Evolutionary conservation across 495 filamentous ascomycete species (phyloP).

Genomic region (Clavariopsis aquatica): DNA sequence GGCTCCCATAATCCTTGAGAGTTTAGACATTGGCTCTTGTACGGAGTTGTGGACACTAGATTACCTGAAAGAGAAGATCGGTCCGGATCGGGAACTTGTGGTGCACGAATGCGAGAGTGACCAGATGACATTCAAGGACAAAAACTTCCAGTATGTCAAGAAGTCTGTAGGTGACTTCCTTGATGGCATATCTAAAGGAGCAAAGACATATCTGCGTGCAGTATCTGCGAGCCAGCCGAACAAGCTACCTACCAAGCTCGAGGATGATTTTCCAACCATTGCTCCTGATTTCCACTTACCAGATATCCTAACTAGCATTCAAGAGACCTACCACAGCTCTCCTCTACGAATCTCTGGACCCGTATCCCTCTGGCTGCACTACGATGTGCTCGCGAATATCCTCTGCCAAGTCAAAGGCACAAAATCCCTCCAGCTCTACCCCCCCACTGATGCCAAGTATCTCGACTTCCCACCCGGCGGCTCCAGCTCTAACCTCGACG

Average conservation of each 20-base stretch:
- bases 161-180: conserved; percentile 70
- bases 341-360: conserved; percentile 77
- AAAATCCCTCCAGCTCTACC: conserved; percentile 75
- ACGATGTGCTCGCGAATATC: conserved; percentile 90
- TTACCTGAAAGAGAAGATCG: conserved; percentile 66
- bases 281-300: conserved; percentile 72
- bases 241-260: conserved; percentile 66
- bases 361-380: conserved; percentile 90
- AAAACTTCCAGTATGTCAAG: conserved; percentile 78
- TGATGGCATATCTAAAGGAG: conserved; percentile 59
- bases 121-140: conserved; percentile 76
- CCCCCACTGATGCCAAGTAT: conserved; percentile 69
- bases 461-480: conserved; percentile 72
- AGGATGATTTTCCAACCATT: conserved; percentile 69
- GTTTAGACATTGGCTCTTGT: conserved; percentile 67
- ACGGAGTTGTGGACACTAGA: conserved; percentile 65
- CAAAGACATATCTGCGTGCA: conserved; percentile 72
- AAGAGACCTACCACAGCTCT: conserved; percentile 70
- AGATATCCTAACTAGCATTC: conserved; percentile 57
- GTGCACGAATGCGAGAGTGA: conserved; percentile 34
- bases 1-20: conserved; percentile 67
- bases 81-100: conserved; percentile 62
- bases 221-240: conserved; percentile 68
- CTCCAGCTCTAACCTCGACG: conserved; percentile 75
- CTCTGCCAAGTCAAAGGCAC: conserved; percentile 75